Conservation (phyloP, 2,329 filamentous ascomycete genomes). For the Penicillium sp. region DNA sequence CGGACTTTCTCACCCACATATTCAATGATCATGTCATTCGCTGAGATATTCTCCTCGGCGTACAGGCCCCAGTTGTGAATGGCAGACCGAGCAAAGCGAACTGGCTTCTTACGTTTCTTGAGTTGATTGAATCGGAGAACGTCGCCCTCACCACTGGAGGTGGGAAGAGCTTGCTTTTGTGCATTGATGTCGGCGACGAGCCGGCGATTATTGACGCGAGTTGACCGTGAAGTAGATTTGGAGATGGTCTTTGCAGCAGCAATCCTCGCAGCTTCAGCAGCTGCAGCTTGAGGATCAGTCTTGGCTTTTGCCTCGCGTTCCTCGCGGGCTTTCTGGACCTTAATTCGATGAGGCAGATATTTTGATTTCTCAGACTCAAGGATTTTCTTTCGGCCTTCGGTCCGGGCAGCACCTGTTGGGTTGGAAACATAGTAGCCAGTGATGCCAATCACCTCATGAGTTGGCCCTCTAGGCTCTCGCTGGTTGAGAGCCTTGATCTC, state of each 20-base stretch:
- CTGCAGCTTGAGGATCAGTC: constrained; percentile 64
- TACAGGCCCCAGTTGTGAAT: constrained; percentile 99
- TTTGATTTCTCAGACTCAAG: constrained; percentile 97
- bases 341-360: constrained; percentile 95
- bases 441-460: constrained; percentile 55
- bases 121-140: constrained; percentile 97
- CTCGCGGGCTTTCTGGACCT: constrained; percentile 86
- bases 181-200: constrained; percentile 93
- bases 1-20: constrained; percentile 97
- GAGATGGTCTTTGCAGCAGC: constrained; percentile 76
- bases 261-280: constrained; percentile 69
- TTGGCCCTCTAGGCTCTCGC: constrained; percentile 55
- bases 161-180: constrained; percentile 73
- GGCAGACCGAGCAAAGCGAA: constrained; percentile 94
- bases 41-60: constrained; percentile 93
- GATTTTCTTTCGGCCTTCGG: constrained; percentile 93
- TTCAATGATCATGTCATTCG: constrained; percentile 99
- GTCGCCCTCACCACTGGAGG: constrained; percentile 76
- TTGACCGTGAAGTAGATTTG: constrained; percentile 88
- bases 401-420: constrained; percentile 78
- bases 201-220: constrained; percentile 91
- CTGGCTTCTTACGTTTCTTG: constrained; percentile 98
- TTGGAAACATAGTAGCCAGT: constrained; percentile 81
- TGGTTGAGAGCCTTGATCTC: constrained; percentile 69
- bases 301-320: constrained; percentile 74